These are phyloP conservation scores for Nematodospora valgi DNA, from an alignment of 805 yeast genomes.

Conservation along the genomic window DNA sequence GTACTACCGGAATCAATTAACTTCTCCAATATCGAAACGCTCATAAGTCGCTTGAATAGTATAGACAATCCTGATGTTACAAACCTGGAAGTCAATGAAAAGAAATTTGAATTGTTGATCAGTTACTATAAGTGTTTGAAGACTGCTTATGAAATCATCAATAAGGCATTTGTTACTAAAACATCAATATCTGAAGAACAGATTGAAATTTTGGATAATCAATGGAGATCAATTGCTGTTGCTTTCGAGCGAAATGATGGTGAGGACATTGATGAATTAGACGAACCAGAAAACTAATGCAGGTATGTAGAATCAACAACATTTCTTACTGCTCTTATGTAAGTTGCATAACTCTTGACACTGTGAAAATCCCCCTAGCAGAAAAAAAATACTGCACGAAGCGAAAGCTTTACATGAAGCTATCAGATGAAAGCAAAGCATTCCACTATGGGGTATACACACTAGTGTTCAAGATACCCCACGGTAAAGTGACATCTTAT, in stretches of 20 bases:
- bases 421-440: conserved; percentile 46
- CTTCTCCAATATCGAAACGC: not conserved
- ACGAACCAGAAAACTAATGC: no score
- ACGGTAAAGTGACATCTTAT: conserved; percentile 65
- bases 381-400: no score
- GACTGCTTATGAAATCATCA: conserved; percentile 2
- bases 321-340: no score
- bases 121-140: conserved; percentile 4
- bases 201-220: not conserved
- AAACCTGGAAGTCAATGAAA: conserved; percentile 2
- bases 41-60: not conserved
- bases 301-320: no score
- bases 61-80: not conserved
- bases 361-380: no score
- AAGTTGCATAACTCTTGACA: no score
- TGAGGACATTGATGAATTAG: no score
- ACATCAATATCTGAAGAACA: not conserved
- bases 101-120: conserved; percentile 4
- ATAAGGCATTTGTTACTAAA: conserved; percentile 2
- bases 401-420: no score
- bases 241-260: no score
- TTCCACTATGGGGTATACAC: conserved; percentile 61
- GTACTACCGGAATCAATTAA: conserved; percentile 6
- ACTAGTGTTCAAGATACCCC: conserved; percentile 44
- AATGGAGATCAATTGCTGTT: not conserved